A percentile compares a stretch with the other conserved stretches of the same genome.
phyloP scores from a whole-genome alignment of 495 filamentous ascomycete genomes.

The Penicillium malachiteum region DNA sequence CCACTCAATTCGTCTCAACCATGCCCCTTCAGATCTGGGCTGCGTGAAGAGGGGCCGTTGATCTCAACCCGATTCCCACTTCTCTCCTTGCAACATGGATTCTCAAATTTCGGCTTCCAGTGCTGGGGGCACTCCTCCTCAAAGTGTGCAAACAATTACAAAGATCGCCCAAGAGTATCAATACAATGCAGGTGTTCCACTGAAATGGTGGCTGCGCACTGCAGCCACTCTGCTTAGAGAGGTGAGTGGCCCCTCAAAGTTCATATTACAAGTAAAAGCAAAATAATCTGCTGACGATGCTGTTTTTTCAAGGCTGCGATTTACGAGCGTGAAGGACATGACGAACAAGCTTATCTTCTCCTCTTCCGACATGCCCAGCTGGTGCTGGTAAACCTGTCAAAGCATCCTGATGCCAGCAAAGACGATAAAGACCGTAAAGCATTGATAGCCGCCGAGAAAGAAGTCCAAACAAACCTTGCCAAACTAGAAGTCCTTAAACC shows the following conservation, averaged over 20 bases:
- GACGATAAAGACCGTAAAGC: conserved; percentile 47
- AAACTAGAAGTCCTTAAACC: conserved; percentile 67
- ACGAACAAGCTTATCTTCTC: conserved; percentile 82
- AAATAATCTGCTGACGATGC: conserved; percentile 1
- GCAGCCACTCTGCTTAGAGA: conserved; percentile 75
- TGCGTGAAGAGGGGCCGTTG: conserved; percentile 16
- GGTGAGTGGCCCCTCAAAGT: conserved; percentile 44
- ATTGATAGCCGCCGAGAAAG: conserved; percentile 49
- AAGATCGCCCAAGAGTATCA: conserved; percentile 71
- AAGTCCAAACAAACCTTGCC: conserved; percentile 52
- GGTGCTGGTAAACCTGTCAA: conserved; percentile 57
- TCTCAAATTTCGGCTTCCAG: conserved; percentile 20
- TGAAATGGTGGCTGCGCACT: conserved; percentile 81
- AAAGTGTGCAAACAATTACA: conserved; percentile 72
- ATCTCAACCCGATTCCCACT: conserved; percentile 2
- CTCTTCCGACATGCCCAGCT: conserved; percentile 79
- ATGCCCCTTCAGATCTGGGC: conserved; percentile 18
- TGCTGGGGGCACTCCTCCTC: conserved; percentile 42
- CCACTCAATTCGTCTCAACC: conserved; percentile 4
- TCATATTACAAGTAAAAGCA: neutral
- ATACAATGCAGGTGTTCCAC: conserved; percentile 69
- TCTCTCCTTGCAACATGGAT: conserved; percentile 25
- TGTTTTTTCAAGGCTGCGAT: conserved; percentile 60
- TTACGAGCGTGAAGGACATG: conserved; percentile 81
- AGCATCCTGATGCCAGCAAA: conserved; percentile 55